These are phyloP conservation scores for Serendipita sp. DNA, from an alignment of 1,284 basidiomycete genomes.

Conservation along the genomic window DNA sequence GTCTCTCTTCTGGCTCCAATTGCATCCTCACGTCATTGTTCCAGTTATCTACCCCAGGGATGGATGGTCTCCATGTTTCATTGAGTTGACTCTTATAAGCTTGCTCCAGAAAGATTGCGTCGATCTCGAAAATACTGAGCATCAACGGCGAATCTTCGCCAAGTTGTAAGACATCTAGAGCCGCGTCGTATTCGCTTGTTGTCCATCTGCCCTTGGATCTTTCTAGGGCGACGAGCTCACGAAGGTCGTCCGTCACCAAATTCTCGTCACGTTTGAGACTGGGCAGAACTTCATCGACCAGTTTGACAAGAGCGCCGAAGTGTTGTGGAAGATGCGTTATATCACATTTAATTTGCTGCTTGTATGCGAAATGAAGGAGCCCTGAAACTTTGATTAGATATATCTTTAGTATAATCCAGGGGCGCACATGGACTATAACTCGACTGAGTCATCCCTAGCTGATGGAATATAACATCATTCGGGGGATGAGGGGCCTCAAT, in stretches of 20 bases:
- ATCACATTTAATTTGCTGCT: not conserved
- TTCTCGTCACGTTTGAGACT: conserved; percentile 22
- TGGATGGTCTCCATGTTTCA: conserved; percentile 10
- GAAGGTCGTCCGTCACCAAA: conserved; percentile 22
- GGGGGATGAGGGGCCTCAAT: conserved; percentile 1
- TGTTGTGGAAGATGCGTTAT: not conserved
- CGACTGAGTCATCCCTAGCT: not conserved
- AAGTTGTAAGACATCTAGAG: conserved; percentile 45
- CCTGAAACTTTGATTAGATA: not conserved
- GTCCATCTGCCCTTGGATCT: conserved; percentile 50
- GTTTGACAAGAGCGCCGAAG: not conserved
- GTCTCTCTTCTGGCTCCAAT: not conserved
- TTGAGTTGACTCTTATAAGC: conserved; percentile 49
- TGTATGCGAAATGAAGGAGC: not conserved
- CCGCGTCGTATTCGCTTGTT: conserved; percentile 32
- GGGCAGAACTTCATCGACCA: conserved; percentile 25
- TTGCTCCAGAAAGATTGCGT: conserved; percentile 49
- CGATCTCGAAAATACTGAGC: conserved; percentile 31
- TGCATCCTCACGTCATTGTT: not conserved
- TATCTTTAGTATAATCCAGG: not conserved
- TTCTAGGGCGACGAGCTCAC: conserved; percentile 43
- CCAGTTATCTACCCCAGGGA: not conserved
- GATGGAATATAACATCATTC: not conserved
- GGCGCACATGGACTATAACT: not conserved
- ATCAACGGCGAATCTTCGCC: conserved; percentile 45